Percentiles rank a stretch among this genome's conserved stretches.
phyloP scores from a whole-genome alignment of 441 rosid species.

The Brassica hybrid region DNA sequence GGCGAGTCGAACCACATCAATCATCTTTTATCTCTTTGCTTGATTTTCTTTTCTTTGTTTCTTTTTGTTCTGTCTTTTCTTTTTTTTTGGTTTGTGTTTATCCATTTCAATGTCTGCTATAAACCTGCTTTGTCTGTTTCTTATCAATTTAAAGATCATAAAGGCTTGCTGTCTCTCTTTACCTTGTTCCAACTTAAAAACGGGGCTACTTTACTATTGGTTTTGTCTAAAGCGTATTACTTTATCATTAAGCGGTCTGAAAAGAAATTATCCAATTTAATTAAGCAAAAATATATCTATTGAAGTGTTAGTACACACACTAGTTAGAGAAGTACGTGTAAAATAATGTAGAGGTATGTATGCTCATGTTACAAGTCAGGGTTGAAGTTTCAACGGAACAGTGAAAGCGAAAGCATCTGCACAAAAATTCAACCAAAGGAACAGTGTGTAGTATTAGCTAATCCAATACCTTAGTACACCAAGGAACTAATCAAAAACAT shows the following conservation, averaged over 20 bases:
- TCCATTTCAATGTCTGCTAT: slow-evolving; percentile 25
- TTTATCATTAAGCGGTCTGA: not conserved
- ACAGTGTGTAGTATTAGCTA: slow-evolving; percentile 17
- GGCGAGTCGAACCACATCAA: slow-evolving; percentile 39
- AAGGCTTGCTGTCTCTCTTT: slow-evolving; percentile 20
- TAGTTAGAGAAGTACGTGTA: not conserved
- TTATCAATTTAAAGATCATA: slow-evolving; percentile 42
- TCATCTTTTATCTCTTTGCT: slow-evolving; percentile 11
- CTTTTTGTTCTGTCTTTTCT: not conserved
- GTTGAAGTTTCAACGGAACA: slow-evolving; percentile 37
- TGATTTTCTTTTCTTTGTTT: slow-evolving; percentile 28
- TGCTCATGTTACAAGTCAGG: not conserved
- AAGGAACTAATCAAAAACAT: not conserved
- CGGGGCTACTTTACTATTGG: slow-evolving; percentile 11
- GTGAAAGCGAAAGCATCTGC: slow-evolving; percentile 16
- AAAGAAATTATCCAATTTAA: slow-evolving; percentile 2
- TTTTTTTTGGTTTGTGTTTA: not conserved
- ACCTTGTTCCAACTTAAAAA: not conserved
- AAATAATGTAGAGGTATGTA: not conserved
- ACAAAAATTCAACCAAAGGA: slow-evolving; percentile 23
- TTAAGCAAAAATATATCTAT: not conserved
- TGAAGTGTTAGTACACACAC: not conserved
- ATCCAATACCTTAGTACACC: not conserved
- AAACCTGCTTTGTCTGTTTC: slow-evolving; percentile 35
- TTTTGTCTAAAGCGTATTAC: slow-evolving; percentile 12